phyloP scores from a whole-genome alignment of 2,329 filamentous ascomycete genomes.

The Cladosporium cucumerinum region DNA sequence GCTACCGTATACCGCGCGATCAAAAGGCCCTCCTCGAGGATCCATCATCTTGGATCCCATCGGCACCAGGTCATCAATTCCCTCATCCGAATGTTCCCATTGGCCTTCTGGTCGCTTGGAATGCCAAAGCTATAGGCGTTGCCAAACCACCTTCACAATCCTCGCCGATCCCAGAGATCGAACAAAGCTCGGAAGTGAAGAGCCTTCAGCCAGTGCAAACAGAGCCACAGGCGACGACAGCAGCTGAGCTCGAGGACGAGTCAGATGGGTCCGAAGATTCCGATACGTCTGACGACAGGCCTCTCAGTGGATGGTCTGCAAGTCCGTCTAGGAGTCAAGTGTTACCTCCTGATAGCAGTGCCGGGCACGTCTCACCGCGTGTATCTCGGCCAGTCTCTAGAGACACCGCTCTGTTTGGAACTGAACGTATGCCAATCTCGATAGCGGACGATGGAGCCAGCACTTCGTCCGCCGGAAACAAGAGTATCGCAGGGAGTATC shows the following conservation, averaged over 20 bases:
- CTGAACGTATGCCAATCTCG: background rate
- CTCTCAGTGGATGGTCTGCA: conserved; percentile 10
- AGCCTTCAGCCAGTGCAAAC: background rate
- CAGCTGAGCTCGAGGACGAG: background rate
- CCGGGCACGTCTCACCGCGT: background rate
- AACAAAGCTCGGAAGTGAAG: background rate
- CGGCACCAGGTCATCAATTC: conserved; percentile 35
- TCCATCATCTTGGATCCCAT: conserved; percentile 40
- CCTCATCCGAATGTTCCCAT: conserved; percentile 41
- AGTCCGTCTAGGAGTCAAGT: background rate
- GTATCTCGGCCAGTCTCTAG: background rate
- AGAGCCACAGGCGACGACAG: background rate
- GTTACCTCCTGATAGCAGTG: conserved; percentile 15
- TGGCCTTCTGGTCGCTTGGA: conserved; percentile 32
- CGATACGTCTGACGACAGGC: background rate
- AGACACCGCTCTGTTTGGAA: background rate
- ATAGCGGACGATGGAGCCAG: background rate
- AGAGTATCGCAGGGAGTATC: background rate
- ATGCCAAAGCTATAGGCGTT: conserved; percentile 6
- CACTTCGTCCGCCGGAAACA: background rate
- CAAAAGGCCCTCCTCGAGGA: conserved; percentile 51
- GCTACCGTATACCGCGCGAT: conserved; percentile 39
- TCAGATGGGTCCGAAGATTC: background rate
- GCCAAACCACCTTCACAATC: conserved; percentile 16
- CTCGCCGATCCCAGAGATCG: background rate